phyloP scores from a whole-genome alignment of 2,329 filamentous ascomycete species.

The Ustulina deusta region DNA sequence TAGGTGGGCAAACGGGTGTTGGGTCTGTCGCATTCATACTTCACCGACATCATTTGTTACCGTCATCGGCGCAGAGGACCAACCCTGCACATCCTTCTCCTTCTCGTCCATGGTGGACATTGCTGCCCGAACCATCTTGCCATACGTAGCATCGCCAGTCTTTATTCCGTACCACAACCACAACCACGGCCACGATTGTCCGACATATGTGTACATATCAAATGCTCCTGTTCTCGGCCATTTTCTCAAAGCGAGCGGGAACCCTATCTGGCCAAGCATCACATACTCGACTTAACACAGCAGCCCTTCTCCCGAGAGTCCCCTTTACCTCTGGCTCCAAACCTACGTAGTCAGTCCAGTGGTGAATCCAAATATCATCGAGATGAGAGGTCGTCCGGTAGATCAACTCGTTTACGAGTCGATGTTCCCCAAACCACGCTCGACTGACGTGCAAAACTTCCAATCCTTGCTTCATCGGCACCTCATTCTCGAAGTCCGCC shows the following conservation, averaged over 20 bases:
- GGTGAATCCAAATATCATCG: constrained; percentile 40
- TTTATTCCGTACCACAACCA: constrained; percentile 5
- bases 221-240: constrained; percentile 10
- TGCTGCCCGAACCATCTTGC: constrained; percentile 13
- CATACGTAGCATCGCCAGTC: constrained; percentile 7
- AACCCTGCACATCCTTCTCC: neutral
- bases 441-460: constrained; percentile 78
- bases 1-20: neutral
- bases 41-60: neutral
- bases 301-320: neutral
- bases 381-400: constrained; percentile 78
- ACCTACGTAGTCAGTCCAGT: neutral
- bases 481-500: constrained; percentile 81
- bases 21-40: neutral
- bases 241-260: constrained; percentile 1
- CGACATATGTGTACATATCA: neutral
- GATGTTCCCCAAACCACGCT: constrained; percentile 76
- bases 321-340: constrained; percentile 13
- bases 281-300: neutral
- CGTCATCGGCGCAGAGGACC: neutral
- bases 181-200: too few relatives aligned
- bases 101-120: constrained; percentile 11
- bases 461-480: constrained; percentile 75
- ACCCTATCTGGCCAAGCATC: constrained; percentile 4
- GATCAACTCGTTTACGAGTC: constrained; percentile 79